These are phyloP conservation scores for Cutaneotrichosporon dermatis DNA, from an alignment of 1,284 basidiomycete species.

Conservation along the genomic window DNA sequence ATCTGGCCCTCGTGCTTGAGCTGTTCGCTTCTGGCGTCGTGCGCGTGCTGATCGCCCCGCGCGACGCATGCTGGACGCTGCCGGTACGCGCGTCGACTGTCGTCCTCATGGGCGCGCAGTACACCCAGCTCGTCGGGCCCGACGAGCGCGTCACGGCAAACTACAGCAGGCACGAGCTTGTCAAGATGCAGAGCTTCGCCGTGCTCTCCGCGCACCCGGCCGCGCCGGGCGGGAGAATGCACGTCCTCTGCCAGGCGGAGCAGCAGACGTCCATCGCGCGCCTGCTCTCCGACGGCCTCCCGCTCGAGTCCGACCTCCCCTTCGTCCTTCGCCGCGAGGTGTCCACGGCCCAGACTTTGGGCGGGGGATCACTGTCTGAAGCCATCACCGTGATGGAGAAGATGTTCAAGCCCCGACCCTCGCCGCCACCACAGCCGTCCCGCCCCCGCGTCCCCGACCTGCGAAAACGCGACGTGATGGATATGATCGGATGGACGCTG, in stretches of 20 bases:
- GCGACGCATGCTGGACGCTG: conserved; percentile 79
- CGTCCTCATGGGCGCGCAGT: conserved; percentile 90
- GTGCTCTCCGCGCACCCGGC: conserved; percentile 44
- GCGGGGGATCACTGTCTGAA: conserved; percentile 24
- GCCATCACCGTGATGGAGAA: conserved; percentile 7
- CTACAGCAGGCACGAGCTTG: conserved; percentile 75
- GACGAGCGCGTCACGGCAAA: conserved; percentile 66
- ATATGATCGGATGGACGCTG: conserved; percentile 76
- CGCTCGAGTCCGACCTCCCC: conserved; percentile 75
- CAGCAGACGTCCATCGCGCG: conserved; percentile 70
- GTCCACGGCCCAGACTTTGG: conserved; percentile 7
- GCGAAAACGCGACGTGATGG: conserved; percentile 66
- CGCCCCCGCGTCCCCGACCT: conserved; percentile 44
- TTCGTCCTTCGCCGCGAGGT: conserved; percentile 17
- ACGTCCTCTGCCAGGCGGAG: conserved; percentile 82
- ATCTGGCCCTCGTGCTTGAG: conserved; percentile 73
- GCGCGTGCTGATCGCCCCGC: conserved; percentile 75
- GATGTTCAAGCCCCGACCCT: conserved; percentile 29
- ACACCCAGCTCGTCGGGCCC: conserved; percentile 50
- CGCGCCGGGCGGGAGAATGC: conserved; percentile 59
- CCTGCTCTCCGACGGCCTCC: conserved; percentile 79
- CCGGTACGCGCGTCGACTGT: conserved; percentile 76
- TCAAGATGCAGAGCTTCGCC: conserved; percentile 86
- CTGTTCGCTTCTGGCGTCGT: conserved; percentile 77
- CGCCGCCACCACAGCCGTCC: conserved; percentile 23